Conservation (phyloP, 768 basidiomycete species). For the Hortiboletus flavorubellus region DNA sequence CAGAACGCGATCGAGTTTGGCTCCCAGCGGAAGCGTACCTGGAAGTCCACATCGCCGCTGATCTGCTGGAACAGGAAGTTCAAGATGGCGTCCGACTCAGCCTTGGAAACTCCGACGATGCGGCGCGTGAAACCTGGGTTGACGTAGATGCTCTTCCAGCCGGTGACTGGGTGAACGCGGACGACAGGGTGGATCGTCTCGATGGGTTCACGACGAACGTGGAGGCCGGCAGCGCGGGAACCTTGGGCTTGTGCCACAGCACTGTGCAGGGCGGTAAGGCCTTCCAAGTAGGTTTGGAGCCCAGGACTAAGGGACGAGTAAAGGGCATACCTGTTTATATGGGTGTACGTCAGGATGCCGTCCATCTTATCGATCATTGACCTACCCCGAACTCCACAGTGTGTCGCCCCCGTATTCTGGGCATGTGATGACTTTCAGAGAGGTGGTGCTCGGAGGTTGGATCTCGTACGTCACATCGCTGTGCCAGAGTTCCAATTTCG, state of each 20-base stretch:
- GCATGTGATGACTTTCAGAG: slow-evolving; percentile 67
- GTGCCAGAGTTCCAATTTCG: slow-evolving; percentile 78
- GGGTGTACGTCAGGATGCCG: slow-evolving; percentile 4
- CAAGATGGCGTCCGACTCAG: slow-evolving; percentile 74
- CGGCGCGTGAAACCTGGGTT: slow-evolving; percentile 82
- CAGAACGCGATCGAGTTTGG: slow-evolving; percentile 77
- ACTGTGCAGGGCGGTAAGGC: slow-evolving; percentile 70
- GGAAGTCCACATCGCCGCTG: slow-evolving; percentile 65
- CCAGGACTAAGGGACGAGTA: slow-evolving; percentile 78
- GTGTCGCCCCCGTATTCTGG: slow-evolving; percentile 78
- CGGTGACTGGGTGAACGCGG: slow-evolving; percentile 80
- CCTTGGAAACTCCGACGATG: slow-evolving; percentile 75
- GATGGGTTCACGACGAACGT: slow-evolving; percentile 64
- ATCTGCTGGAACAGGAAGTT: slow-evolving; percentile 70
- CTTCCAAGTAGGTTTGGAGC: slow-evolving; percentile 74
- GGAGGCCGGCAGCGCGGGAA: slow-evolving; percentile 61
- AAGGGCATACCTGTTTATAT: slow-evolving; percentile 58
- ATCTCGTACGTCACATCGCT: slow-evolving; percentile 80
- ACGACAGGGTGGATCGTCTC: slow-evolving; percentile 79
- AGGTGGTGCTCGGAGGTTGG: slow-evolving; percentile 78
- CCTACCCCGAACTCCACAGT: slow-evolving; percentile 75
- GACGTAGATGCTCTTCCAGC: slow-evolving; percentile 81
- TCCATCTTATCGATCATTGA: neutral
- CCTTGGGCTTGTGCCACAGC: slow-evolving; percentile 77
- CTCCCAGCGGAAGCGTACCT: slow-evolving; percentile 77